A percentile compares a stretch with the other conserved stretches of the same genome.
Conservation (phyloP, 2,329 filamentous ascomycete species). For the Cryphonectria nitschkei region DNA sequence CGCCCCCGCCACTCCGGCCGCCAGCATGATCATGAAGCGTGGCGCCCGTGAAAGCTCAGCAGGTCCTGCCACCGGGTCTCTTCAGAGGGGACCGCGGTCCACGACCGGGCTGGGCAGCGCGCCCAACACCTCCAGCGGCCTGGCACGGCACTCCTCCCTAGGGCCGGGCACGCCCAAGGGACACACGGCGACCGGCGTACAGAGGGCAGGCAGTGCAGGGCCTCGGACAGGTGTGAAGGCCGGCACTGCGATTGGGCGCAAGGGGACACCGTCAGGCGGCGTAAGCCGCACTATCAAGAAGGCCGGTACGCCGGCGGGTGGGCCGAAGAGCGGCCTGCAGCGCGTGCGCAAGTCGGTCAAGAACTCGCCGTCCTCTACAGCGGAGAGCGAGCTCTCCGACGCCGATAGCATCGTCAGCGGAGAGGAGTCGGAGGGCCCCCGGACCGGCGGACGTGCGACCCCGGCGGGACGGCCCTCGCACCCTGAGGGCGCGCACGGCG, state of each 20-base stretch:
- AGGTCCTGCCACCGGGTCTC: conserved; percentile 52
- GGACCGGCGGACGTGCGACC: conserved; percentile 42
- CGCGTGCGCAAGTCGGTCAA: conserved; percentile 64
- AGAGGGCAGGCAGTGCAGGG: conserved; percentile 60
- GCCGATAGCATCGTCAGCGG: conserved; percentile 57
- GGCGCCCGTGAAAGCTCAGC: conserved; percentile 62
- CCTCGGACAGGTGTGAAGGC: conserved; percentile 58
- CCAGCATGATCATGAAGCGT: conserved; percentile 61
- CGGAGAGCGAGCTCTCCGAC: conserved; percentile 68
- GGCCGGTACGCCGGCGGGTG: conserved; percentile 42
- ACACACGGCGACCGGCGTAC: conserved; percentile 35
- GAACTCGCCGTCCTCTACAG: conserved; percentile 65
- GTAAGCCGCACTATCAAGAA: conserved; percentile 49
- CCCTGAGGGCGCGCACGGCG: conserved; percentile 28
- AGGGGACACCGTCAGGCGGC: conserved; percentile 50
- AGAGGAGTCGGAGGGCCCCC: conserved; percentile 52
- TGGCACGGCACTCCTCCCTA: conserved; percentile 65
- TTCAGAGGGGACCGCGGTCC: conserved; percentile 57
- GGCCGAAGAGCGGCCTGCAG: conserved; percentile 62
- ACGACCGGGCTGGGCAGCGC: conserved; percentile 52
- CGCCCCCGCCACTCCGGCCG: conserved; percentile 63
- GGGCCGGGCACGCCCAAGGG: conserved; percentile 66
- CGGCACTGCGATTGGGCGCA: conserved; percentile 46
- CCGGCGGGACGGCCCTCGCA: conserved; percentile 36
- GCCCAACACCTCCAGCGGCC: conserved; percentile 57